phyloP scores from a whole-genome alignment of 495 filamentous ascomycete species.

The Talaromyces liani region DNA sequence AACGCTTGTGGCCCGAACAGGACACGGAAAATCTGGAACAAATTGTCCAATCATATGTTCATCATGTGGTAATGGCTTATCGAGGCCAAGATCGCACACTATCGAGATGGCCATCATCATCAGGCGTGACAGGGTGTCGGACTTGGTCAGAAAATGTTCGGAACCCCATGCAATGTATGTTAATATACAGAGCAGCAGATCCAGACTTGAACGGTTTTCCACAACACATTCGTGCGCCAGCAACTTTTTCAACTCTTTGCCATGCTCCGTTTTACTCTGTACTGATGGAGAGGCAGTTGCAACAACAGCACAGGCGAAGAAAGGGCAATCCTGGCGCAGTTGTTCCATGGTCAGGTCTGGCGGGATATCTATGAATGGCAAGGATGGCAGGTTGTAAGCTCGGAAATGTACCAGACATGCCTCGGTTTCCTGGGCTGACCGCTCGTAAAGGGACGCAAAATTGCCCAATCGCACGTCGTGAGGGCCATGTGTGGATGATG shows the following conservation, averaged over 20 bases:
- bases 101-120: constrained; percentile 40
- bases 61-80: constrained; percentile 28
- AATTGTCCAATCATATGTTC: constrained; percentile 11
- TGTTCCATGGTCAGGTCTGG: constrained; percentile 15
- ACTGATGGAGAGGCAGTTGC: constrained; percentile 21
- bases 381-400: constrained; percentile 23
- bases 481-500: not conserved
- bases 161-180: constrained; percentile 28
- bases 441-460: too few species aligned
- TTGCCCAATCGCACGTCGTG: too few species aligned
- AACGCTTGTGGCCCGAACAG: too few species aligned
- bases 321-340: constrained; percentile 32
- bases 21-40: not conserved
- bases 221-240: constrained; percentile 35
- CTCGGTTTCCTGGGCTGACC: constrained; percentile 7
- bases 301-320: constrained; percentile 39
- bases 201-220: constrained; percentile 34
- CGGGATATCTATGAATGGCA: constrained; percentile 33
- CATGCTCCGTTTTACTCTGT: constrained; percentile 21
- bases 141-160: constrained; percentile 12
- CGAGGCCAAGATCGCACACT: constrained; percentile 42
- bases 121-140: constrained; percentile 26
- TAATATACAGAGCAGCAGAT: constrained; percentile 42
- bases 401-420: constrained; percentile 25
- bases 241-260: constrained; percentile 24